Percentiles rank a stretch among this genome's conserved stretches.
These are phyloP conservation scores for Trichoderma citrinoviride DNA, from an alignment of 2,329 filamentous ascomycete genomes.

Conservation along the genomic window DNA sequence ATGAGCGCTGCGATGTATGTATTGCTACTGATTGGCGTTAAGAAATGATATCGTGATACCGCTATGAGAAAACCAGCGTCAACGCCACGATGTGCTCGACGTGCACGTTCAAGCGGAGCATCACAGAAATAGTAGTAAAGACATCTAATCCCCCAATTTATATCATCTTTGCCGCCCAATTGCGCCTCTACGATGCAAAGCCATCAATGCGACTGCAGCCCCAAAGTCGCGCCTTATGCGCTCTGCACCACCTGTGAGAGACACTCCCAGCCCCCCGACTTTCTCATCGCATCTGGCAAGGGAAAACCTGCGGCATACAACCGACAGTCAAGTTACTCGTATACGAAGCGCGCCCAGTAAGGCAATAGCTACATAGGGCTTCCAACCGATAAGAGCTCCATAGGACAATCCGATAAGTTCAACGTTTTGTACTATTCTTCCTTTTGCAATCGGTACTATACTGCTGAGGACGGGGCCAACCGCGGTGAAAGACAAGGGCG, in stretches of 20 bases:
- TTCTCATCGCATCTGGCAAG: constrained; percentile 16
- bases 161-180: neutral
- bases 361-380: too few relatives aligned
- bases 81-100: neutral
- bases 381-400: too few relatives aligned
- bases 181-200: too few relatives aligned
- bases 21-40: neutral
- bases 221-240: constrained; percentile 29
- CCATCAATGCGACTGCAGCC: neutral
- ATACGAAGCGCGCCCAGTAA: neutral
- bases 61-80: neutral
- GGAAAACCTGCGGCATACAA: constrained; percentile 15
- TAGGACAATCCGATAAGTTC: too few relatives aligned
- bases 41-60: neutral
- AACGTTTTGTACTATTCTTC: neutral
- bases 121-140: too few relatives aligned
- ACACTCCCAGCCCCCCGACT: constrained; percentile 30
- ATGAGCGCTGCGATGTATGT: neutral
- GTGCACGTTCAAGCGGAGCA: too few relatives aligned
- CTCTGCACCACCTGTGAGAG: constrained; percentile 26
- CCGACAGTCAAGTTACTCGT: neutral
- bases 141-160: too few relatives aligned
- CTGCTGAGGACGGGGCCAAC: neutral
- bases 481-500: neutral
- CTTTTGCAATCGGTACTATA: neutral